Percentiles rank a stretch among this genome's conserved stretches.
Evolutionary conservation across 768 basidiomycete species (phyloP).

Genomic region (Lactifluus hygrophoroides): DNA sequence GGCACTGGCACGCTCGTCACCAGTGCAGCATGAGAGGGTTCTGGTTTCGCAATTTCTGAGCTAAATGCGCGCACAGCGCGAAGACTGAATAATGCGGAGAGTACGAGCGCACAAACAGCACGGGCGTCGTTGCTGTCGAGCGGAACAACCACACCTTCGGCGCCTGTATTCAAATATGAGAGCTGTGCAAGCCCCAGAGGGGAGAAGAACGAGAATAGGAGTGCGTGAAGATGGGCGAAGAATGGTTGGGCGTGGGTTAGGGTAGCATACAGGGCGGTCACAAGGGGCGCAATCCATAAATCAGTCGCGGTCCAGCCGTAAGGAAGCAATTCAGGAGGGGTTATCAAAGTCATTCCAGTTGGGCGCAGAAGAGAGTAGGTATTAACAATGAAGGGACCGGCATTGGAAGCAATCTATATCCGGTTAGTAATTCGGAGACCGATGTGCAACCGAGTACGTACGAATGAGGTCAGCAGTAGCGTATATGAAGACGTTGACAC

Average conservation of each 20-base stretch:
- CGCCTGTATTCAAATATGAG: background rate
- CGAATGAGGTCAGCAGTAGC: slow-evolving; percentile 15
- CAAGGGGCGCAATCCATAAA: slow-evolving; percentile 73
- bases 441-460: background rate
- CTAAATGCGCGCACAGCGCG: slow-evolving; percentile 11
- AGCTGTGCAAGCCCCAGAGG: slow-evolving; percentile 5
- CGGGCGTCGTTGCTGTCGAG: slow-evolving; percentile 14
- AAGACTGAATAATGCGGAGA: slow-evolving; percentile 9
- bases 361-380: slow-evolving; percentile 69
- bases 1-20: slow-evolving; percentile 1
- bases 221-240: slow-evolving; percentile 27
- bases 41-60: background rate
- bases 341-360: slow-evolving; percentile 55
- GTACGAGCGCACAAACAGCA: slow-evolving; percentile 14
- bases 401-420: slow-evolving; percentile 25
- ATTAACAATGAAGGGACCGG: slow-evolving; percentile 73
- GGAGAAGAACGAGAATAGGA: slow-evolving; percentile 18
- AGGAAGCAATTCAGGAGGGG: slow-evolving; percentile 69
- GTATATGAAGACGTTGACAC: slow-evolving; percentile 18
- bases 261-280: slow-evolving; percentile 70
- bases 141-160: slow-evolving; percentile 2
- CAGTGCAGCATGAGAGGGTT: background rate
- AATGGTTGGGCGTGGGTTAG: slow-evolving; percentile 83
- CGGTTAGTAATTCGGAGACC: background rate
- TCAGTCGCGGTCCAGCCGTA: slow-evolving; percentile 84